Conservation (phyloP, 305 asterid genomes). For the Fraxinus latifolia region DNA sequence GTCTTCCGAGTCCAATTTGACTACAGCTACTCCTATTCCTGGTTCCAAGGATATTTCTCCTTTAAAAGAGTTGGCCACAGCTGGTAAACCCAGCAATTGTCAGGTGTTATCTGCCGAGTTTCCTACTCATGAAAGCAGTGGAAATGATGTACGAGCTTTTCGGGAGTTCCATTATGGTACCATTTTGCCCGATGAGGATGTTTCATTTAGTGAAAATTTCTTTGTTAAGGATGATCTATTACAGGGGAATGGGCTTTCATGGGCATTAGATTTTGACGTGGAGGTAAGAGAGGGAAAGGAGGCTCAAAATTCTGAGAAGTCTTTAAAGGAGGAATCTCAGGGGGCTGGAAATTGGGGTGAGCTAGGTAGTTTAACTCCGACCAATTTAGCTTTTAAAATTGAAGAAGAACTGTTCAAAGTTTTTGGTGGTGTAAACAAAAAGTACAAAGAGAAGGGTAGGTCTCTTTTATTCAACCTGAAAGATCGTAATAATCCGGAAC, state of each 20-base stretch:
- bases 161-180: conserved; percentile 48
- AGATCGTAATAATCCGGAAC: conserved; percentile 89
- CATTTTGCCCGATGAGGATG: conserved; percentile 64
- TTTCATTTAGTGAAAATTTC: conserved; percentile 66
- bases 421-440: conserved; percentile 87
- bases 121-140: conserved; percentile 38
- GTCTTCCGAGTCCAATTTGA: conserved; percentile 35
- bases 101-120: conserved; percentile 38
- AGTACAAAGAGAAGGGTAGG: conserved; percentile 88
- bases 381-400: conserved; percentile 53
- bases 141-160: conserved; percentile 38
- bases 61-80: conserved; percentile 30
- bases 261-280: conserved; percentile 84
- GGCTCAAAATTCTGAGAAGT: conserved; percentile 34
- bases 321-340: conserved; percentile 37
- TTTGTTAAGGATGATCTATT: conserved; percentile 88
- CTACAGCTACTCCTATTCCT: conserved; percentile 27
- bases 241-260: conserved; percentile 97
- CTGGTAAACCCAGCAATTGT: conserved; percentile 32
- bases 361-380: conserved; percentile 40
- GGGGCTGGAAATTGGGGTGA: conserved; percentile 21
- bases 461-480: conserved; percentile 67
- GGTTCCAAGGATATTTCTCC: conserved; percentile 27
- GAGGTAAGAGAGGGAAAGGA: conserved; percentile 50
- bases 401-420: conserved; percentile 80